Evolutionary conservation across 2,329 filamentous ascomycete species (phyloP).

Genomic region (Arthrobotrys entomopaga): DNA sequence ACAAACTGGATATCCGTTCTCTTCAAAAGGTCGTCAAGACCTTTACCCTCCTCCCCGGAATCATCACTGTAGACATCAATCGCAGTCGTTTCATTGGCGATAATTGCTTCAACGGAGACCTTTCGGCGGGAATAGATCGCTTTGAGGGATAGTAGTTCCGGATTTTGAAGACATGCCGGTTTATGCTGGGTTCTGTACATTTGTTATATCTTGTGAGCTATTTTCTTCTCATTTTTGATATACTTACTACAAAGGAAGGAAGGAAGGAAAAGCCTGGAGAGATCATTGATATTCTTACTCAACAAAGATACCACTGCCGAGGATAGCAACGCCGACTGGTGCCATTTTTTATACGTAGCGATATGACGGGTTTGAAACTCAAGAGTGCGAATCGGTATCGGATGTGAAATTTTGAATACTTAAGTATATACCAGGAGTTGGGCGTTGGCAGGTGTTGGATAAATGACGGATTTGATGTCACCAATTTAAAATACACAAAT

Average conservation of each 20-base stretch:
- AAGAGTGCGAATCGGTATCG: too few relatives aligned
- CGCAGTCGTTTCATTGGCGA: conserved; percentile 57
- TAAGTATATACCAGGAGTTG: too few relatives aligned
- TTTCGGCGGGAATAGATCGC: conserved; percentile 74
- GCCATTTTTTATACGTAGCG: too few relatives aligned
- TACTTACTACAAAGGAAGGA: conserved; percentile 60
- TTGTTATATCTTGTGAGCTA: conserved; percentile 36
- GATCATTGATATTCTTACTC: conserved; percentile 66
- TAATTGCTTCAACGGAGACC: conserved; percentile 67
- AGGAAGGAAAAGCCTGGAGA: conserved; percentile 63
- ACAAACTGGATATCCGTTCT: conserved; percentile 69
- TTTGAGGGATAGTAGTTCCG: conserved; percentile 67
- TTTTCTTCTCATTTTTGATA: background rate
- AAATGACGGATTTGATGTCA: conserved; percentile 26
- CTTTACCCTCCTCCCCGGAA: conserved; percentile 64
- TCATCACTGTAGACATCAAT: conserved; percentile 71
- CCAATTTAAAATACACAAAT: too few relatives aligned
- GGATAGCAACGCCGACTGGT: conserved; percentile 69
- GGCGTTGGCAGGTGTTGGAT: conserved; percentile 49
- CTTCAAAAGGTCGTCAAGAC: conserved; percentile 67
- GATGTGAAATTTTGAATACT: too few relatives aligned
- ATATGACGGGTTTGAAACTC: too few relatives aligned
- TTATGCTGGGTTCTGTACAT: conserved; percentile 56
- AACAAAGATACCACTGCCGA: conserved; percentile 73
- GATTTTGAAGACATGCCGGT: conserved; percentile 70